Evolutionary conservation across 2,329 filamentous ascomycete genomes (phyloP), one percentile per base, ranked within the genome.

Genomic region (Akanthomyces dipterigenus): DNA sequence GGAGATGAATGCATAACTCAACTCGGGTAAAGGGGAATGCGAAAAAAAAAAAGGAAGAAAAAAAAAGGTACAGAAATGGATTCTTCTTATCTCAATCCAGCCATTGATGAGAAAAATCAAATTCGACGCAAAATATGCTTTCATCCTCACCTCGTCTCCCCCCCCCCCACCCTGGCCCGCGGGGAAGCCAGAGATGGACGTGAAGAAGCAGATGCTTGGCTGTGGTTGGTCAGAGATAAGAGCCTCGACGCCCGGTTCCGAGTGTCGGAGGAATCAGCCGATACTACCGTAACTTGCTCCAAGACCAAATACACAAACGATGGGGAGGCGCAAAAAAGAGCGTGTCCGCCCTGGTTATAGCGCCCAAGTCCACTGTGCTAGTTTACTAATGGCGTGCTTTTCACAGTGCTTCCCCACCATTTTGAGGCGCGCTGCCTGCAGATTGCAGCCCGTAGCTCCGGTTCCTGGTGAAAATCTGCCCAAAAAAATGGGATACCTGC

Each of bases 211-310:
- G 46, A 49, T 46, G 28, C 5, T 7, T 3, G 14, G 14, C 26
- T 22, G 8, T 53, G 20, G 38, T 60, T 60, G 57, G 57, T 8
- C 48, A 60, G 57, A 60, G 57, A 60, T 60, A 60, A 60, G 57
- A 34, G n/a, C 43, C n/a, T 11, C 7, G 31, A 3, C 24, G 28
- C 5, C 11, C 9, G 22, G 22, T 57, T 38, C 43, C 54, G 42
- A 48, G 28, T 3, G 42, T 57, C 54, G 54, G 54, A 57, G 54
- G 14, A 38, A 9, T 7, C 49, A 49, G 20, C 46, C 24, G 24
- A 43, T 43, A 7, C 26, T 28, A 49, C 11, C 8, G 7, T 9
- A 34, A 20, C 24, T 51, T 31, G 28, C n/a, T n/a, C n/a, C n/a
- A n/a, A n/a, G 28, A 31, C 28, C 48, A 36, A n/a, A 48, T 4